Evolutionary conservation across 495 filamentous ascomycete genomes (phyloP).

Genomic region (Thermothielavioides terrestris): DNA sequence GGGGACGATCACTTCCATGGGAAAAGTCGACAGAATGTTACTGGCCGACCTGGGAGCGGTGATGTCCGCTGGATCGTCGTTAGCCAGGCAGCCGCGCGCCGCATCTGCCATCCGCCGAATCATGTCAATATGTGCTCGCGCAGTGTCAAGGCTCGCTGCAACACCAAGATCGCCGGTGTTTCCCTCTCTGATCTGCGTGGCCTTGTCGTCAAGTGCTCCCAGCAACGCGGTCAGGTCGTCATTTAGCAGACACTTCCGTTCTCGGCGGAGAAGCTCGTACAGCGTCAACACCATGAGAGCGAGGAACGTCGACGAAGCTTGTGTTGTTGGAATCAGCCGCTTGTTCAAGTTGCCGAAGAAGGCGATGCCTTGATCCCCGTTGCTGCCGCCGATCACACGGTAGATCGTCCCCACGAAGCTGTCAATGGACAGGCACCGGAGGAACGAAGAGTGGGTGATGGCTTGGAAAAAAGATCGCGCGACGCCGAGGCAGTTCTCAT

Average conservation of each 20-base stretch:
- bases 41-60: no score
- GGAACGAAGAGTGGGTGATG: constrained; percentile 5
- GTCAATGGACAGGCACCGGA: constrained; percentile 7
- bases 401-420: constrained; percentile 5
- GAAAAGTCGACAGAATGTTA: constrained; percentile 7
- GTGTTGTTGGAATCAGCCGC: not conserved
- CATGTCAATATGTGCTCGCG: not conserved
- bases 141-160: not conserved
- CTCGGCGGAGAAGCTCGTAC: constrained; percentile 4
- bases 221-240: not conserved
- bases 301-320: not conserved
- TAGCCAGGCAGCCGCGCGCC: not conserved
- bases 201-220: not conserved
- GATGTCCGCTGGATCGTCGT: not conserved
- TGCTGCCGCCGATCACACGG: constrained; percentile 3
- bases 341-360: not conserved
- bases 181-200: not conserved
- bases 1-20: not conserved
- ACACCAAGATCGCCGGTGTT: no score
- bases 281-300: not conserved
- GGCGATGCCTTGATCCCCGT: constrained; percentile 1
- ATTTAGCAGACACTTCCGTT: constrained; percentile 5
- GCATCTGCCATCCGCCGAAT: constrained; percentile 1
- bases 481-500: not conserved
- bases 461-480: not conserved